Base-by-base conservation (phyloP, 495 filamentous ascomycete genomes). In the Daldinia grandis region DNA sequence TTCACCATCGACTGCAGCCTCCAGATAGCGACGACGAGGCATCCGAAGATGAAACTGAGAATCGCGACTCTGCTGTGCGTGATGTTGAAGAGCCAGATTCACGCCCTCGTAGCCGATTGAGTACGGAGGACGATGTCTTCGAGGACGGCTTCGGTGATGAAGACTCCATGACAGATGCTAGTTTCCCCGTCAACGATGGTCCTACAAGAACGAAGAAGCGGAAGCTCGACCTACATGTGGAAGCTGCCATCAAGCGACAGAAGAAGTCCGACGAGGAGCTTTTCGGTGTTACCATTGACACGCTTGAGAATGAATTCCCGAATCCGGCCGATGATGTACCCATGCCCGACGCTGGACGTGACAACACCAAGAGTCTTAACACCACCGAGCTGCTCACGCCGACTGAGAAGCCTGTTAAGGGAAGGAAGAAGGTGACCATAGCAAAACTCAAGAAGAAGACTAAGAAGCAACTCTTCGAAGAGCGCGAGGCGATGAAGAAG, bases 41-140 rank as follows among this genome's bases (percentile, higher is more conserved):
- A 21, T 84, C 83, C 2, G 83, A 84, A 35, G 82, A 83, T 49
- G 83, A 84, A 58, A 73, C 71, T 1, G 81, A 82, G 56, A 79
- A 78, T 54, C 77, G 82, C 21, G 77, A 77, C 19, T 90, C 91
- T 30, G 77, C 90, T 25, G 86, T 84, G 6, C 81, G 88, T 53
- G 92, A 95, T 71, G 93, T 90, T 0, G 92, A 95, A 74, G 93
- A 95, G 62, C 87, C 88, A 54, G 93, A 95, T 51, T 96, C 93
- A 62, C 84, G 92, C 17, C 90, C 93, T 15, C 81, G 89, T 12
- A 97, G 93, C 76, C 90, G 91, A 10, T 88, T 92, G 83, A 91
- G 89, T 71, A 87, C 88, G 30, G 87, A 85, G 37, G 87, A 89
- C 31, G 89, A 90, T 24, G 84, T 78, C 1, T 88, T 85, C 19